phyloP scores from a whole-genome alignment of 106 monocot genomes.

The Dendrobium catenatum region DNA sequence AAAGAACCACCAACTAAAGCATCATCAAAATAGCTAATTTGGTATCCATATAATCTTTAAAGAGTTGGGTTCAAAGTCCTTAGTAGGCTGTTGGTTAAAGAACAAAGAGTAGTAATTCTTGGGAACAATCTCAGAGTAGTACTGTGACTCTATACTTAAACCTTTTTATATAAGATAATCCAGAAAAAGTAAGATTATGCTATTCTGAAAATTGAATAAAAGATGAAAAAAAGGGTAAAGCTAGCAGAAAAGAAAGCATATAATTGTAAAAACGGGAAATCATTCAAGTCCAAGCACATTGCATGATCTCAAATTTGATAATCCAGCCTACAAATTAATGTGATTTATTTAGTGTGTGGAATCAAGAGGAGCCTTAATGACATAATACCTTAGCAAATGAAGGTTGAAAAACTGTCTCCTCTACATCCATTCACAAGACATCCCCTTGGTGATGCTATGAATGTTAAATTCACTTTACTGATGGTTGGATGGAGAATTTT shows the following conservation, averaged over 20 bases:
- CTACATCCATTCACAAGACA: too few relatives aligned
- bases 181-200: too few relatives aligned
- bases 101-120: neutral
- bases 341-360: too few relatives aligned
- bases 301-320: neutral
- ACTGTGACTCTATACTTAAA: neutral
- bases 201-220: neutral
- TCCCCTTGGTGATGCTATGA: too few relatives aligned
- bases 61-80: neutral
- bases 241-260: neutral
- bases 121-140: neutral
- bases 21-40: too few relatives aligned
- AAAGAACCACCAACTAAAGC: too few relatives aligned
- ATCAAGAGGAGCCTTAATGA: neutral
- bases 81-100: neutral
- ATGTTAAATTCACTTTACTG: too few relatives aligned
- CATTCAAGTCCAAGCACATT: neutral
- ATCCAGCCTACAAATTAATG: neutral
- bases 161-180: too few relatives aligned
- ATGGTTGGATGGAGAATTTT: too few relatives aligned
- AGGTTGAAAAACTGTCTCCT: too few relatives aligned
- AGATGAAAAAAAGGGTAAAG: neutral
- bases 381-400: neutral
- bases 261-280: neutral
- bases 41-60: too few relatives aligned